A percentile compares a stretch with the other conserved stretches of the same genome.
phyloP scores from a whole-genome alignment of 805 yeast genomes.

The Diddensiella transvaalensis region DNA sequence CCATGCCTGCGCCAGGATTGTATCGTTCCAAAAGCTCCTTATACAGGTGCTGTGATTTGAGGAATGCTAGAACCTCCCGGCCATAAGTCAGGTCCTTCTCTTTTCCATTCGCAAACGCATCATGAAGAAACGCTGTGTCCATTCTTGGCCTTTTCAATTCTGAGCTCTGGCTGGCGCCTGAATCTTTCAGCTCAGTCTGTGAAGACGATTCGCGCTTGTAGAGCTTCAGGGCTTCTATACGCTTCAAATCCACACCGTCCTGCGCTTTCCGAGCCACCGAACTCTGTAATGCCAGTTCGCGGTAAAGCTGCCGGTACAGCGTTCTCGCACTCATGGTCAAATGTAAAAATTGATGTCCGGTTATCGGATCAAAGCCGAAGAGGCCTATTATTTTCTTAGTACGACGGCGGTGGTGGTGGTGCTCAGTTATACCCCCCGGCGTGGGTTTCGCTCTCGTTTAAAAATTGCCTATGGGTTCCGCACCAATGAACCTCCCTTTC shows the following conservation, averaged over 20 bases:
- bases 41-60: conserved; percentile 72
- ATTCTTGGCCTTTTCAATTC: too few species aligned
- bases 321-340: conserved; percentile 7
- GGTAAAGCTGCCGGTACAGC: conserved; percentile 25
- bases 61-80: conserved; percentile 56
- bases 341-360: not conserved
- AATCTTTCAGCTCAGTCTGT: too few species aligned
- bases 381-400: too few species aligned
- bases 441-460: too few species aligned
- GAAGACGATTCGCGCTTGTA: conserved; percentile 12
- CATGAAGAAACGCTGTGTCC: too few species aligned
- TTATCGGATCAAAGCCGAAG: not conserved
- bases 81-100: conserved; percentile 39
- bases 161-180: too few species aligned
- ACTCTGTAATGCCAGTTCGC: conserved; percentile 28
- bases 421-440: too few species aligned
- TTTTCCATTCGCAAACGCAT: conserved; percentile 14
- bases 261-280: conserved; percentile 20
- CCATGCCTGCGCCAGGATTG: conserved; percentile 76
- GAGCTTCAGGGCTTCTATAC: conserved; percentile 12
- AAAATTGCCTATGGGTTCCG: not conserved
- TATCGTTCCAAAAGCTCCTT: conserved; percentile 78
- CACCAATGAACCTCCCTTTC: not conserved
- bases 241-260: conserved; percentile 12
- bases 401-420: too few species aligned